phyloP scores from a whole-genome alignment of 1,284 basidiomycete genomes.

The Apiotrichum brassicae region DNA sequence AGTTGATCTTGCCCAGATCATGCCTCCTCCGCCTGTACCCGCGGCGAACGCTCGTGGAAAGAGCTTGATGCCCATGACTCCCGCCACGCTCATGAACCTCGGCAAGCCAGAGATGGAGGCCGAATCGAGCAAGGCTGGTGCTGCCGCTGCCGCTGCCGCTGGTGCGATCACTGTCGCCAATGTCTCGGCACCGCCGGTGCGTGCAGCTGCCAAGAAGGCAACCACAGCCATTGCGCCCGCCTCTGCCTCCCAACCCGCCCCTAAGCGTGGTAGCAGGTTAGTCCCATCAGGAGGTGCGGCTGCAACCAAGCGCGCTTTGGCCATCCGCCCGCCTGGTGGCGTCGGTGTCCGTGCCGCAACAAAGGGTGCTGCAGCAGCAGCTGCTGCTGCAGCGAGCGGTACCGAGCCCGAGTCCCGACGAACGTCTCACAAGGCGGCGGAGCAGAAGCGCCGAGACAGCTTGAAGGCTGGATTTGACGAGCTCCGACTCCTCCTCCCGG shows the following conservation, averaged over 20 bases:
- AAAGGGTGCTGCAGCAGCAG: slow-evolving; percentile 30
- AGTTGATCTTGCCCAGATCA: slow-evolving; percentile 59
- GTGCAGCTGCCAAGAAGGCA: slow-evolving; percentile 11
- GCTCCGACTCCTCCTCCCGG: slow-evolving; percentile 76
- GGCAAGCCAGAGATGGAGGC: slow-evolving; percentile 41
- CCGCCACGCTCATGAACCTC: slow-evolving; percentile 79
- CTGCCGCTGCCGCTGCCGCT: not conserved
- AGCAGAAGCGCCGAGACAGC: slow-evolving; percentile 92
- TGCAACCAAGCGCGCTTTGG: slow-evolving; percentile 33
- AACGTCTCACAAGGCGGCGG: slow-evolving; percentile 92
- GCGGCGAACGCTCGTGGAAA: slow-evolving; percentile 18
- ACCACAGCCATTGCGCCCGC: slow-evolving; percentile 5
- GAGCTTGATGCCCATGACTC: slow-evolving; percentile 68
- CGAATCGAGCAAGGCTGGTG: not conserved
- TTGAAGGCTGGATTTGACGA: slow-evolving; percentile 96
- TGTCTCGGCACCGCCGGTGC: slow-evolving; percentile 3
- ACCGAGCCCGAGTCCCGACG: slow-evolving; percentile 51
- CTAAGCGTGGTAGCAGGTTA: slow-evolving; percentile 16
- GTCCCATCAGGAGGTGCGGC: slow-evolving; percentile 14
- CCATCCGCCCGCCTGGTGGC: slow-evolving; percentile 29
- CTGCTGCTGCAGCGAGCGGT: slow-evolving; percentile 21
- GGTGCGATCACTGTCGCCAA: too few species aligned
- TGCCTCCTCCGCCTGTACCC: slow-evolving; percentile 56
- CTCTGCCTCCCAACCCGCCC: not conserved
- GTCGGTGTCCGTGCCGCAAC: slow-evolving; percentile 33